Evolutionary conservation across 495 filamentous ascomycete species (phyloP), one percentile per base, ranked within the genome.

Genomic region (Physcia stellaris): DNA sequence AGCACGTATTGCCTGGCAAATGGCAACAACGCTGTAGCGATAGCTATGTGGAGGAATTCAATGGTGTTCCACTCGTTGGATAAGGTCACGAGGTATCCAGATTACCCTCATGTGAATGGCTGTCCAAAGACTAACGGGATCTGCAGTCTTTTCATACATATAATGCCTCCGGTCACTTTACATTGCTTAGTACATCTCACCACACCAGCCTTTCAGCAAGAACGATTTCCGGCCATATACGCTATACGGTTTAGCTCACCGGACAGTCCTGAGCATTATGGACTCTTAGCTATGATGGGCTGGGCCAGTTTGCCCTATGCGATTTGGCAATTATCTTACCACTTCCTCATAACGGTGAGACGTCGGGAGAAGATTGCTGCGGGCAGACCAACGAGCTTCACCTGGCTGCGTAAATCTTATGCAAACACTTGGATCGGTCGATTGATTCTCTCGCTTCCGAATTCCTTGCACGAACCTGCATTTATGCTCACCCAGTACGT

Each of bases 41-140:
- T 98, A 57, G 92, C 90, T 44, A 95, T 98, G 88, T 98, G 90
- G 90, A 77, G 90, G 40, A 98, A 98, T 56, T 93, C 86, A 16
- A 70, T 98, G 59, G 90, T 98, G 26, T 96, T 98, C 62, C 90
- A 98, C 60, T 87, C 82, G 42, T 75, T 96, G 58, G 90, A 98
- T 63, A 98, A 98, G 58, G 71, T 93, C 37, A 87, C 85, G 24
- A 87, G 82, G 65, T 80, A 61, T 50, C 61, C 42, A 32, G 23
- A 18, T 21, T 7, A 13, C 13, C 12, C 11, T 24, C 12, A 26
- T 20, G 3, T 15, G 20, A 11, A 2, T 17, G 13, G 6, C 28
- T 26, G 23, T 35, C 32, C 18, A 35, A 38, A 45, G 33, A 11
- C 10, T 20, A n/a, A n/a, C n/a, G n/a, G n/a, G n/a, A n/a, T n/a